These are phyloP conservation scores for Cystobasidium pallidum DNA, from an alignment of 1,284 basidiomycete genomes.

Conservation along the genomic window DNA sequence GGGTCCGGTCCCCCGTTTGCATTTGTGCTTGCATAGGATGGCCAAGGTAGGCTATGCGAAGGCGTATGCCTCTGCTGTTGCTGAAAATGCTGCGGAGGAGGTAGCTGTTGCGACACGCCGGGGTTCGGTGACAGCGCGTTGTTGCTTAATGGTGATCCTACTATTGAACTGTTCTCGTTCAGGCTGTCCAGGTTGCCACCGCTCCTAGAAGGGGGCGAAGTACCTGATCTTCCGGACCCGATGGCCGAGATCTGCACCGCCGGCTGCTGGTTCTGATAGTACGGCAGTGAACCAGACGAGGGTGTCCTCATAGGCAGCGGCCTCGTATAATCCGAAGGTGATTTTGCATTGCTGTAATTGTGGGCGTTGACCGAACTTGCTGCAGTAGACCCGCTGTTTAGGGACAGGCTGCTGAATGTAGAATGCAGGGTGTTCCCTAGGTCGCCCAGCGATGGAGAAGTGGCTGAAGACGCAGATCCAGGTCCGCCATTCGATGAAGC, in stretches of 20 bases:
- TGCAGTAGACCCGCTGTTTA: conserved; percentile 7
- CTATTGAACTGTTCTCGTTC: conserved; percentile 2
- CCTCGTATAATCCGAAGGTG: conserved; percentile 5
- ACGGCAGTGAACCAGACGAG: not conserved
- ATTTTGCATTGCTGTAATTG: not conserved
- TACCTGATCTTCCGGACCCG: conserved; percentile 36
- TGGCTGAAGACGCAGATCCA: not conserved
- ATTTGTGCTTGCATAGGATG: conserved; percentile 11
- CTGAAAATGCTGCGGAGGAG: not conserved
- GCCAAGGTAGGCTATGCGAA: conserved; percentile 35
- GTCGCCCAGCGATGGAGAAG: conserved; percentile 8
- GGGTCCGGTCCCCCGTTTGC: not conserved
- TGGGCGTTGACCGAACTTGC: not conserved
- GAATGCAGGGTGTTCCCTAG: conserved; percentile 28
- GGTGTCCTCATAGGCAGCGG: conserved; percentile 19
- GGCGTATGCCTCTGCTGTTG: conserved; percentile 7
- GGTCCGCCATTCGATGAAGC: not conserved
- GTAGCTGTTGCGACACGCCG: conserved; percentile 9
- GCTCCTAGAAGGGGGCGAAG: conserved; percentile 22
- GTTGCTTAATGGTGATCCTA: not conserved
- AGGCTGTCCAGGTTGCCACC: conserved; percentile 5
- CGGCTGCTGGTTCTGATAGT: conserved; percentile 14
- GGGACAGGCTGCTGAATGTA: conserved; percentile 19
- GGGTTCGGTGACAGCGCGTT: conserved; percentile 7
- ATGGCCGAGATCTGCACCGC: conserved; percentile 29